Evolutionary conservation across 805 yeast genomes (phyloP), one percentile per base, ranked within the genome.

Genomic region (Metschnikowia kofuensis): DNA sequence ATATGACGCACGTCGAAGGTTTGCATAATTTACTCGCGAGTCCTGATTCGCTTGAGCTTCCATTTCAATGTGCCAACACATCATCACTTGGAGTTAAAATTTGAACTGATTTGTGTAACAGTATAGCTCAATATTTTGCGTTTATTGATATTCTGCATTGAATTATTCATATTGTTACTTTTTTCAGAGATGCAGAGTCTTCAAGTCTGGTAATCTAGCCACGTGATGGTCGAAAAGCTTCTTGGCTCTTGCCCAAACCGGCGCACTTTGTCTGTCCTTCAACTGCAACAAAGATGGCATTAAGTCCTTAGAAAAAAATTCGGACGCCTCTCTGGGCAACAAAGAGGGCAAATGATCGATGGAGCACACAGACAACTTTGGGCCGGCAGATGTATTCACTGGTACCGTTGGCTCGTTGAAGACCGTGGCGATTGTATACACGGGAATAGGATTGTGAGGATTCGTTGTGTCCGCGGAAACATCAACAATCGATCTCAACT

Each of bases 401-500:
- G 71, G 68, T 40, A 89, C 97, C 2, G 97, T 91, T 56, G 99
- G 99, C 60, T 89, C 81, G 56, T 81, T 80, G 76, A 94, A 94
- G 7, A 85, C 90, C 29, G 99, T 92, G 49, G 96, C 96, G 57
- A 89, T 77, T 26, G 82, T 75, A 70, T 94, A 95, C 47, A 94
- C 92, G 53, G 99, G 99, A 51, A 94, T 81, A 49, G 99, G 99
- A 75, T 94, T 94, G 77, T 90, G 92, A 52, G 97, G 97, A 70
- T 94, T 94, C 47, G 99, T 94, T 42, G 98, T 94, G 73, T 94
- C 99, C 48, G 99, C 99, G 45, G 96, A 88, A 49, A 94, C 99
- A 69, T 94, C 99, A 45, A 94, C 97, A 52, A 94, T 89, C 14
- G 95, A 89, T 69, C 92, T 82, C 65, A 94, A 80, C 56, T 78